phyloP scores from a whole-genome alignment of 345 rosid species.

The Rubroshorea leprosula region DNA sequence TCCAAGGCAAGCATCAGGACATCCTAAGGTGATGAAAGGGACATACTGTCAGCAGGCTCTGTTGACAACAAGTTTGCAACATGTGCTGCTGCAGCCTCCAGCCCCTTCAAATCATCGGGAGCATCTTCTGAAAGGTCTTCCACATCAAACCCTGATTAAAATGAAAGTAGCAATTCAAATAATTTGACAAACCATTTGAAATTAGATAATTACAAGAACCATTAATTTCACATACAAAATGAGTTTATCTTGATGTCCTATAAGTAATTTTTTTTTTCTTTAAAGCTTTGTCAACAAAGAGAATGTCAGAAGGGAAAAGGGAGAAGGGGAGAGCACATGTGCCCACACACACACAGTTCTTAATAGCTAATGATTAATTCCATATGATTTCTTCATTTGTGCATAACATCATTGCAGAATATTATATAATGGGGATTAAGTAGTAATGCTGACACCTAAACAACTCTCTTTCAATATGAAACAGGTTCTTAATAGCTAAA shows the following conservation, averaged over 20 bases:
- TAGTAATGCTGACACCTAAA: no score
- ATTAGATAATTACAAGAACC: neutral
- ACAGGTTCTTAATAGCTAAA: constrained; percentile 8
- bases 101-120: constrained; percentile 76
- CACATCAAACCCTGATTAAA: constrained; percentile 82
- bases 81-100: constrained; percentile 92
- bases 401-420: no score
- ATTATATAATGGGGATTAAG: no score
- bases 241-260: neutral
- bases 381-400: no score
- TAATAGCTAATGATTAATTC: constrained; percentile 63
- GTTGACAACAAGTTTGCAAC: constrained; percentile 84
- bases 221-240: no score
- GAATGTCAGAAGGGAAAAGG: no score
- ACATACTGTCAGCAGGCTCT: constrained; percentile 93
- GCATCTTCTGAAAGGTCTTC: constrained; percentile 77
- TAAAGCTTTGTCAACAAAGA: no score
- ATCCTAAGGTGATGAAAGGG: constrained; percentile 12
- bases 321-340: no score
- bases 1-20: neutral
- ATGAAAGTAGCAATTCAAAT: constrained; percentile 10
- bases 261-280: no score
- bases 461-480: neutral
- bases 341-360: no score
- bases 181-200: constrained; percentile 2